These are phyloP conservation scores for Claviceps pazoutovae DNA, from an alignment of 2,329 filamentous ascomycete species.

Conservation along the genomic window DNA sequence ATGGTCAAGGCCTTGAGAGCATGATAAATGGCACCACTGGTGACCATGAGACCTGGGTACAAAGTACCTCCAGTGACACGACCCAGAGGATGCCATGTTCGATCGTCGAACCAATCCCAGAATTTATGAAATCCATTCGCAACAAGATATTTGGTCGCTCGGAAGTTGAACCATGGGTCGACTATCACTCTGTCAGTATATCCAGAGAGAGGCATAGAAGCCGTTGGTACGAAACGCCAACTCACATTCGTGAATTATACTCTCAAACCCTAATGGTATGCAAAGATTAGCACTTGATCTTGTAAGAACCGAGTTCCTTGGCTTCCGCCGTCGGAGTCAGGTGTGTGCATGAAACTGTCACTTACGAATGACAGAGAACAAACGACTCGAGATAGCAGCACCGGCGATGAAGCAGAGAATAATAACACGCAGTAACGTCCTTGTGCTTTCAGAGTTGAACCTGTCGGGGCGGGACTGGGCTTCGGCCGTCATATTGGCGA, in stretches of 20 bases:
- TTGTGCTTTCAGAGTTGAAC: slow-evolving; percentile 68
- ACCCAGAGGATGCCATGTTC: slow-evolving; percentile 98
- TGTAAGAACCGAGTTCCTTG: neutral
- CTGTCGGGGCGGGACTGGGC: slow-evolving; percentile 49
- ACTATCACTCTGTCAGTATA: slow-evolving; percentile 41
- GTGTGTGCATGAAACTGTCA: slow-evolving; percentile 13
- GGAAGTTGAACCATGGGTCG: slow-evolving; percentile 99
- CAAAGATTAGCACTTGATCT: slow-evolving; percentile 17
- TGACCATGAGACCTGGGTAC: slow-evolving; percentile 97
- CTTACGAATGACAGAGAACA: slow-evolving; percentile 97
- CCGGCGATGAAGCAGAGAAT: slow-evolving; percentile 87
- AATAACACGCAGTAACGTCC: slow-evolving; percentile 72
- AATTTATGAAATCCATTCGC: slow-evolving; percentile 97
- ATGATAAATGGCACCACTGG: slow-evolving; percentile 94
- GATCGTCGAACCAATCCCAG: slow-evolving; percentile 99
- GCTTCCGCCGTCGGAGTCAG: neutral
- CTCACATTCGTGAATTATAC: slow-evolving; percentile 98
- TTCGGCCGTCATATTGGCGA: slow-evolving; percentile 31
- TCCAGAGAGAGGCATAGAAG: neutral
- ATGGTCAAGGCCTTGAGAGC: slow-evolving; percentile 75
- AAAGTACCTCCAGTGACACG: slow-evolving; percentile 98
- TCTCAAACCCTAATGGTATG: slow-evolving; percentile 64
- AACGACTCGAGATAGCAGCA: slow-evolving; percentile 78
- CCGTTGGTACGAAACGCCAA: slow-evolving; percentile 15
- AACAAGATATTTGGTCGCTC: slow-evolving; percentile 94